Evolutionary conservation across 768 basidiomycete species (phyloP).

Genomic region (Cystofilobasidium macerans): DNA sequence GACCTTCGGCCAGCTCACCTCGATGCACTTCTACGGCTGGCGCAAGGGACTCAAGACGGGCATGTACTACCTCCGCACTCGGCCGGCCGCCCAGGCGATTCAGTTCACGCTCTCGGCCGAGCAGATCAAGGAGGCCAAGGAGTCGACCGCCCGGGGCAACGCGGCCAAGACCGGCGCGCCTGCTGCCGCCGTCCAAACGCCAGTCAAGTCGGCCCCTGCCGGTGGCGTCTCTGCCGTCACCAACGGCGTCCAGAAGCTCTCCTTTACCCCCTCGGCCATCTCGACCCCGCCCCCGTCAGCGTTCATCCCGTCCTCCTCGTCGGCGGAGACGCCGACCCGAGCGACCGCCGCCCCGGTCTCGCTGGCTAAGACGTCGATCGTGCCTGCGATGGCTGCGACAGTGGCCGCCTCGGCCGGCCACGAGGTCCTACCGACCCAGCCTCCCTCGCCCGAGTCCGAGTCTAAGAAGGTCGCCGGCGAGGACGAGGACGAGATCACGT

Average conservation of each 20-base stretch:
- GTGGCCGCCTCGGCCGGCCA: conserved; percentile 36
- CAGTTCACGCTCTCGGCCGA: conserved; percentile 79
- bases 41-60: conserved; percentile 98
- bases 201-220: conserved; percentile 31
- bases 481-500: conserved; percentile 50
- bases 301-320: conserved; percentile 11
- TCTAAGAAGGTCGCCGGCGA: conserved; percentile 30
- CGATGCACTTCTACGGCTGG: conserved; percentile 99
- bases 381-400: conserved; percentile 44
- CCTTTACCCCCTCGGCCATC: conserved; percentile 26
- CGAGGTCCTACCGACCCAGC: conserved; percentile 20
- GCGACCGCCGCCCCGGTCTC: not conserved
- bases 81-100: conserved; percentile 88
- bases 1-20: conserved; percentile 80
- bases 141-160: conserved; percentile 34
- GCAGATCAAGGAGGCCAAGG: conserved; percentile 50
- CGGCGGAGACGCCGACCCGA: conserved; percentile 1
- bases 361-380: conserved; percentile 14
- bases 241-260: conserved; percentile 29
- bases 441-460: conserved; percentile 26
- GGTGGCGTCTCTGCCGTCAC: conserved; percentile 27
- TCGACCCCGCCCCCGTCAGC: conserved; percentile 20
- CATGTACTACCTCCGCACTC: conserved; percentile 90
- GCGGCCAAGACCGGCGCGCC: conserved; percentile 18
- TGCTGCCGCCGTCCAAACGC: conserved; percentile 7